These are phyloP conservation scores for Oryza officinalis DNA, from an alignment of 176 grass and related monocot genomes.

Conservation along the genomic window DNA sequence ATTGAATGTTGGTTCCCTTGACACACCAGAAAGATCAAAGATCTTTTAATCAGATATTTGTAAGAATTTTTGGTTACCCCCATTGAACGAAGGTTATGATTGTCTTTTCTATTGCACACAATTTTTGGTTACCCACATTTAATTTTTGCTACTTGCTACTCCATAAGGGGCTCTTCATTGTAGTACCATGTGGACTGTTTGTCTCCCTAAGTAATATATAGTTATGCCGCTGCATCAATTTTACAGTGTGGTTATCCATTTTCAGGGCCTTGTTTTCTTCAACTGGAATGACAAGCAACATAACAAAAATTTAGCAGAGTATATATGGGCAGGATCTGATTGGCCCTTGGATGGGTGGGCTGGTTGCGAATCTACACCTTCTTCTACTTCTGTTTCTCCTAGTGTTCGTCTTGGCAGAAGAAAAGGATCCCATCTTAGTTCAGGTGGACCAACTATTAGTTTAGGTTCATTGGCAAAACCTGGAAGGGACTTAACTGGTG, in stretches of 20 bases:
- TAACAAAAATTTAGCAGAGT: slow-evolving; percentile 50
- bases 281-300: slow-evolving; percentile 60
- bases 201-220: slow-evolving; percentile 28
- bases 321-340: slow-evolving; percentile 88
- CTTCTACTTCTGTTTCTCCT: slow-evolving; percentile 71
- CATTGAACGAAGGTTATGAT: slow-evolving; percentile 13
- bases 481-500: slow-evolving; percentile 83
- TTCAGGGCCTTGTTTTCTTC: slow-evolving; percentile 93
- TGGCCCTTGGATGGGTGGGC: slow-evolving; percentile 90
- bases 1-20: background rate
- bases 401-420: slow-evolving; percentile 60
- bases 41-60: background rate
- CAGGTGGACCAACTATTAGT: slow-evolving; percentile 55
- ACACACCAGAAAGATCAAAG: background rate
- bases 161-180: slow-evolving; percentile 3
- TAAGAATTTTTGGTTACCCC: background rate
- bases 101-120: background rate
- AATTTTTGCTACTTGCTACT: slow-evolving; percentile 27
- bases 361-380: slow-evolving; percentile 78
- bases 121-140: background rate
- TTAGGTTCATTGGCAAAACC: slow-evolving; percentile 72
- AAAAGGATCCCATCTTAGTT: slow-evolving; percentile 62
- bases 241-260: background rate
- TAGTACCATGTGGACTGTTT: slow-evolving; percentile 4
- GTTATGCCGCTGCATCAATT: background rate